Evolutionary conservation across 306 rosid genomes (phyloP).

Genomic region (Mimosa pudica): DNA sequence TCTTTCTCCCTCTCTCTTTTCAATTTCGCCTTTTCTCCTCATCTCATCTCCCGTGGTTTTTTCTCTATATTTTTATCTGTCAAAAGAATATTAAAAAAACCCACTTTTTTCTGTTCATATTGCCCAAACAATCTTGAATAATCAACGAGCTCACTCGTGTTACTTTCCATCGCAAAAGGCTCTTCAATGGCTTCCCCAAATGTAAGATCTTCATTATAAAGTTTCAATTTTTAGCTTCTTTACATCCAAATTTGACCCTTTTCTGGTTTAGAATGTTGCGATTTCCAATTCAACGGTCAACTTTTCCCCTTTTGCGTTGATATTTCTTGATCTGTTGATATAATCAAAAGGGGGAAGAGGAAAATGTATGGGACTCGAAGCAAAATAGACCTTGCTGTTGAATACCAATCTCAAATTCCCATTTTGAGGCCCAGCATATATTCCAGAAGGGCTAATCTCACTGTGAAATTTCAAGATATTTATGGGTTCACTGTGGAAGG

Average conservation of each 20-base stretch:
- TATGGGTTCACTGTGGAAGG: conserved; percentile 96
- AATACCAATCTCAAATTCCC: conserved; percentile 79
- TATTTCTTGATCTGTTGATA: conserved; percentile 46
- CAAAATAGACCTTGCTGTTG: conserved; percentile 84
- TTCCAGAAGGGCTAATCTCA: conserved; percentile 85
- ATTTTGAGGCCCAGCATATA: conserved; percentile 94
- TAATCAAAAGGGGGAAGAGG: conserved; percentile 12
- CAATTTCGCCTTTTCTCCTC: not conserved
- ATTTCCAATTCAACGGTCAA: conserved; percentile 31
- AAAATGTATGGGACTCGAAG: conserved; percentile 79
- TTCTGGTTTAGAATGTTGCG: conserved; percentile 49
- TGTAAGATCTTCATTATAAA: conserved; percentile 26
- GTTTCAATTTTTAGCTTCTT: conserved; percentile 33
- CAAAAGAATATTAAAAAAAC: not conserved
- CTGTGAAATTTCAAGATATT: conserved; percentile 96
- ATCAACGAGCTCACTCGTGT: conserved; percentile 30
- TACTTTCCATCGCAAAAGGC: conserved; percentile 35
- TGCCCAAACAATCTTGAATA: not conserved
- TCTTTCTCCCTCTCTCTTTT: not conserved
- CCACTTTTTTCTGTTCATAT: conserved; percentile 21
- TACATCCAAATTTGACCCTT: conserved; percentile 47
- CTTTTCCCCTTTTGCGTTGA: conserved; percentile 16
- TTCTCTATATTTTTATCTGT: conserved; percentile 23
- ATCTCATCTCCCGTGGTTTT: conserved; percentile 7
- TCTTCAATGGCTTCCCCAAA: conserved; percentile 35